Conservation (phyloP, 1,139 yeast genomes). For the Yamadazyma dushanensis region DNA sequence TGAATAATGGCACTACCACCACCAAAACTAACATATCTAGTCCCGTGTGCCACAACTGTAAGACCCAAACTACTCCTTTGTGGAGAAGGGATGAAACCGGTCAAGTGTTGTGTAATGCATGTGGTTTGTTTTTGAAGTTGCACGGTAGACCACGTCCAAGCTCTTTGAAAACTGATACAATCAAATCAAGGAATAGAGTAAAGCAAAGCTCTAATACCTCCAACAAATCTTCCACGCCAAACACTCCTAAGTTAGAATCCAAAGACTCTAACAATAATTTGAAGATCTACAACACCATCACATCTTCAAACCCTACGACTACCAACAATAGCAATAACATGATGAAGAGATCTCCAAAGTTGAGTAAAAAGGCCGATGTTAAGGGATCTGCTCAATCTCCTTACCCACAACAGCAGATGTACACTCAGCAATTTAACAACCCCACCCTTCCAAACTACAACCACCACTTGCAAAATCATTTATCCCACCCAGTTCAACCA, state of each 20-base stretch:
- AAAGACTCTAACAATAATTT: slow-evolving; percentile 23
- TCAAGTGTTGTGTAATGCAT: slow-evolving; percentile 90
- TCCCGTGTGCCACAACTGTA: slow-evolving; percentile 86
- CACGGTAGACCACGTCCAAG: slow-evolving; percentile 94
- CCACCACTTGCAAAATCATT: slow-evolving; percentile 18
- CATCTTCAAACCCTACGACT: slow-evolving; percentile 9
- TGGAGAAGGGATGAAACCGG: slow-evolving; percentile 97
- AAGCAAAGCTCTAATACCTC: slow-evolving; percentile 35
- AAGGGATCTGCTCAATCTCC: too few relatives aligned
- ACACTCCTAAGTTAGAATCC: slow-evolving; percentile 47
- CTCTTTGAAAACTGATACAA: slow-evolving; percentile 85
- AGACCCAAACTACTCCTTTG: slow-evolving; percentile 88
- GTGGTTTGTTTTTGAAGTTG: slow-evolving; percentile 85
- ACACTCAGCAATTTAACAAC: slow-evolving; percentile 13
- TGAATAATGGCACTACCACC: slow-evolving; percentile 46
- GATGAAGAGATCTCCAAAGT: slow-evolving; percentile 34
- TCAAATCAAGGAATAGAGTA: slow-evolving; percentile 83
- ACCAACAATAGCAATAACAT: slow-evolving; percentile 4
- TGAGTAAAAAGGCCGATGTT: slow-evolving; percentile 21
- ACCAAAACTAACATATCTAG: slow-evolving; percentile 52
- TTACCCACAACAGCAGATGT: slow-evolving; percentile 5
- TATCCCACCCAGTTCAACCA: slow-evolving; percentile 46
- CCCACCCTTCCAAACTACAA: slow-evolving; percentile 13
- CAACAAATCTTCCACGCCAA: slow-evolving; percentile 35
- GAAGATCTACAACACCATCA: slow-evolving; percentile 6